These are phyloP conservation scores for Pleurotus eryngii DNA, from an alignment of 768 basidiomycete species.

Conservation along the genomic window DNA sequence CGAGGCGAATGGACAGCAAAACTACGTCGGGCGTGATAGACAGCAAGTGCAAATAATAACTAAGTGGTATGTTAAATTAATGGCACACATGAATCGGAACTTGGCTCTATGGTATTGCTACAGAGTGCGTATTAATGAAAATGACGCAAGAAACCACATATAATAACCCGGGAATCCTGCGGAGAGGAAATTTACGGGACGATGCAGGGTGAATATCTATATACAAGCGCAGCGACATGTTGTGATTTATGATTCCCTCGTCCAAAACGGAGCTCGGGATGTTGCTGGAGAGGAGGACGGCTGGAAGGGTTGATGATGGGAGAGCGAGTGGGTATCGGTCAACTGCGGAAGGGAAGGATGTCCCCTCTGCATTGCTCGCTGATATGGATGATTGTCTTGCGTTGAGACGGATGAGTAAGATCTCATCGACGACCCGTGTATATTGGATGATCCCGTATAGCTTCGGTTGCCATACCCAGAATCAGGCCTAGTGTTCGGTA, in stretches of 20 bases:
- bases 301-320: neutral
- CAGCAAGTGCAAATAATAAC: neutral
- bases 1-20: neutral
- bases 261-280: neutral
- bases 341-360: slow-evolving; percentile 2
- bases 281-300: neutral
- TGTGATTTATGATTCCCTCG: neutral
- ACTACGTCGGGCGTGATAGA: neutral
- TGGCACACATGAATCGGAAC: slow-evolving; percentile 1
- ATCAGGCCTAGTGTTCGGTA: neutral
- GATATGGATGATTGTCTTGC: neutral
- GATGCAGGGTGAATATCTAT: neutral
- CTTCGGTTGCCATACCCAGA: slow-evolving; percentile 4
- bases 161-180: neutral
- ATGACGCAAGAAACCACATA: neutral
- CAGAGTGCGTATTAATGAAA: neutral
- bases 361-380: neutral
- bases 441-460: neutral
- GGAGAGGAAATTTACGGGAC: neutral
- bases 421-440: neutral
- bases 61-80: slow-evolving; percentile 1
- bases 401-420: neutral
- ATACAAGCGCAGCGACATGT: neutral
- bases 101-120: slow-evolving; percentile 5
- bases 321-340: neutral